phyloP scores from a whole-genome alignment of 2,329 filamentous ascomycete species.

The Alternaria sp. region DNA sequence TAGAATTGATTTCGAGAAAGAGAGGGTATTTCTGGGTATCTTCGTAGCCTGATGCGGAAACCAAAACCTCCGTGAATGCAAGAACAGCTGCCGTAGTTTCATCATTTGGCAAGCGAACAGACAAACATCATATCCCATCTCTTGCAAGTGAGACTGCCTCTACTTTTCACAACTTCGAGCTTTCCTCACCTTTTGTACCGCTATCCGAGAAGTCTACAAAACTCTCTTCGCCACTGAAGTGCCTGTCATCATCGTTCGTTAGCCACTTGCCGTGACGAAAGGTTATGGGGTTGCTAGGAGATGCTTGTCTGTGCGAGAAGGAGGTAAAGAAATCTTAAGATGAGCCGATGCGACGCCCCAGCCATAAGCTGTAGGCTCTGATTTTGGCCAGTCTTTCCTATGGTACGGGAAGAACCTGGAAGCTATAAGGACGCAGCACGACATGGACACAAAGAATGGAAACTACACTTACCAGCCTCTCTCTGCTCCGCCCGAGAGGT shows the following conservation, averaged over 20 bases:
- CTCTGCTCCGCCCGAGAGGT: conserved; percentile 81
- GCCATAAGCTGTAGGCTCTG: conserved; percentile 1
- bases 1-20: no score
- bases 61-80: not conserved
- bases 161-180: conserved; percentile 34
- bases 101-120: not conserved
- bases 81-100: not conserved
- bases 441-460: not conserved
- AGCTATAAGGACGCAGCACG: conserved; percentile 2
- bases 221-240: conserved; percentile 50
- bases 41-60: not conserved
- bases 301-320: not conserved
- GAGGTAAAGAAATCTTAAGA: not conserved
- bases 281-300: not conserved
- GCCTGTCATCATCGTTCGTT: conserved; percentile 28
- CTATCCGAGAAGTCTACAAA: conserved; percentile 42
- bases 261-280: conserved; percentile 7
- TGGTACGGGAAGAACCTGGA: conserved; percentile 10
- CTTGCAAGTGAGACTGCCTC: not conserved
- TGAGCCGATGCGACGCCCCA: not conserved
- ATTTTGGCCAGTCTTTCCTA: conserved; percentile 20
- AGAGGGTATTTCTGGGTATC: not conserved
- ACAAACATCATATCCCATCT: not conserved
- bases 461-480: conserved; percentile 76
- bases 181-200: conserved; percentile 20